These are phyloP conservation scores for Irpex sp. DNA, from an alignment of 1,284 basidiomycete species.

Conservation along the genomic window DNA sequence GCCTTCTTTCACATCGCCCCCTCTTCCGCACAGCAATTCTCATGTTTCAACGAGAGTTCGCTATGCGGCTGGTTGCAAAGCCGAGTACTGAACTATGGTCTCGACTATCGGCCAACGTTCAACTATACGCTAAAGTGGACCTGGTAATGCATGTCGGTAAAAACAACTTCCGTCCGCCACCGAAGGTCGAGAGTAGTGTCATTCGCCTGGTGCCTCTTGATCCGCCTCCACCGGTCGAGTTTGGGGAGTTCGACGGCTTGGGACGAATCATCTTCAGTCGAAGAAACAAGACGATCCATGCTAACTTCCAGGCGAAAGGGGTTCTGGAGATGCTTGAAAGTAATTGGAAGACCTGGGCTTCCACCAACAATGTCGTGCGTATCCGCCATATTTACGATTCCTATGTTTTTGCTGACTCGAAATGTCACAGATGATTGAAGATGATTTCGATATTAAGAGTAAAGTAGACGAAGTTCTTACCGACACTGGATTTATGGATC, in stretches of 20 bases:
- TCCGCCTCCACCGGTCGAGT: conserved; percentile 92
- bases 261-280: conserved; percentile 88
- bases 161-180: conserved; percentile 96
- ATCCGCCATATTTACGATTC: background rate
- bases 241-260: conserved; percentile 97
- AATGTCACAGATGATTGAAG: conserved; percentile 61
- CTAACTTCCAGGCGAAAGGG: conserved; percentile 88
- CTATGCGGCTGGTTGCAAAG: conserved; percentile 85
- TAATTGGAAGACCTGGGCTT: conserved; percentile 94
- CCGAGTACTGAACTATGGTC: conserved; percentile 92
- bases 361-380: conserved; percentile 72
- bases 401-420: background rate
- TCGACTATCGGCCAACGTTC: conserved; percentile 93
- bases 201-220: conserved; percentile 90
- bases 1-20: conserved; percentile 93
- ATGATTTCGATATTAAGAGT: conserved; percentile 66
- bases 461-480: conserved; percentile 77
- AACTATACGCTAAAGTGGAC: conserved; percentile 93
- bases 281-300: conserved; percentile 88
- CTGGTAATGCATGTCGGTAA: conserved; percentile 95
- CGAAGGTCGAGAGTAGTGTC: conserved; percentile 92
- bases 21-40: conserved; percentile 93
- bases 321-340: conserved; percentile 93
- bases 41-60: conserved; percentile 99
- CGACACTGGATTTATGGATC: conserved; percentile 62